Evolutionary conservation across 805 yeast species (phyloP), one percentile per base, ranked within the genome.

Genomic region (Candida sphagnicola): DNA sequence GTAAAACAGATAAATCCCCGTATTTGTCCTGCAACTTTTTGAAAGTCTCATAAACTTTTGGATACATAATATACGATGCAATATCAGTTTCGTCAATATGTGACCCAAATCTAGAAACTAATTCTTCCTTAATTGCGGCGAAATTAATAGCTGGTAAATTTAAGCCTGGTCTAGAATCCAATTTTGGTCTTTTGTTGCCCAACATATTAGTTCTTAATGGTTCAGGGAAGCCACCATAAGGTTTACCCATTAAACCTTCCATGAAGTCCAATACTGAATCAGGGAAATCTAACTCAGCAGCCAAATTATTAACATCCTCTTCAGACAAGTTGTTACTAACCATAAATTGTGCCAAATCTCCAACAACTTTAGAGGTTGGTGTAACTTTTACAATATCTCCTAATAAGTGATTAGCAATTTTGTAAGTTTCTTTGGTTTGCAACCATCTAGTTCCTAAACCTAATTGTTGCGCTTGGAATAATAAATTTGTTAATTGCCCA

Each of bases 151-250:
- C 98, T 40, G 80, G 77, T 60, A 93, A 73, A 54, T 80, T 80
- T 60, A 91, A 78, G 47, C 99, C 99, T 31, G 99, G 99, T 69
- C 99, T 82, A 50, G 74, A 70, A 45, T 80, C 78, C 66, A 93
- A 78, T 69, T 88, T 88, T 69, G 85, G 81, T 72, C 99, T 85
- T 82, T 89, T 89, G 62, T 90, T 95, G 56, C 81, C 80, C 57
- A 93, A 79, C 46, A 93, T 77, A 63, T 90, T 87, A 28, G 96
- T 75, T 70, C 99, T 82, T 66, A 93, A 75, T 28, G 99, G 99
- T 70, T 93, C 99, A 43, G 99, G 99, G 95, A 93, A 93, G 6
- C 99, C 99, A 51, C 99, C 99, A 61, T 87, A 88, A 57, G 99
- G 99, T 50, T 93, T 93, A 61, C 99, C 99, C 86, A 93, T 93